Conservation (phyloP, 345 rosid genomes). For the Aquilaria sinensis region DNA sequence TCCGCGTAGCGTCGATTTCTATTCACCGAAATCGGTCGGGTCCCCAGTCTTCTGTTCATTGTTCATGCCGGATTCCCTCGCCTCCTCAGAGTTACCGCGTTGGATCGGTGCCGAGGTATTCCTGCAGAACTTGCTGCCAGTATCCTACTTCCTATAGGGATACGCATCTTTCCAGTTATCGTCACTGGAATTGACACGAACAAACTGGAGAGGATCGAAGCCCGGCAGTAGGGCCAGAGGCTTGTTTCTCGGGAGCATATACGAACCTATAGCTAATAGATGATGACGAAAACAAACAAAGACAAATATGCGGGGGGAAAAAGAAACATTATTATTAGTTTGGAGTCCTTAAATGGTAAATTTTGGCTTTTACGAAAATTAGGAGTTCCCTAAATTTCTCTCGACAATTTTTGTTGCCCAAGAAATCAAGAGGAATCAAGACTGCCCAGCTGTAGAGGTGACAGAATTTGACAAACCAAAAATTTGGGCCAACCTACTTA, state of each 20-base stretch:
- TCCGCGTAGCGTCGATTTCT: not conserved
- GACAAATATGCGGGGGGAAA: no score
- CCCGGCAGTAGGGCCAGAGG: not conserved
- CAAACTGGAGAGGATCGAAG: not conserved
- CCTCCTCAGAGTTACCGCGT: not conserved
- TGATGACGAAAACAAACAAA: no score
- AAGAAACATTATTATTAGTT: no score
- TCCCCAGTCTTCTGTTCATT: no score
- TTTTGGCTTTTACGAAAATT: no score
- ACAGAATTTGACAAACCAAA: no score
- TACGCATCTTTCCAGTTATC: slow-evolving; percentile 15
- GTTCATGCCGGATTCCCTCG: slow-evolving; percentile 6
- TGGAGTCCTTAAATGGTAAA: no score
- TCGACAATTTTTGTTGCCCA: no score
- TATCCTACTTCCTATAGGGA: slow-evolving; percentile 20
- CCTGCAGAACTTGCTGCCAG: slow-evolving; percentile 13
- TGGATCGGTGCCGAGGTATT: slow-evolving; percentile 3
- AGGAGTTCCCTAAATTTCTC: no score
- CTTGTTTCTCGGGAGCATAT: not conserved
- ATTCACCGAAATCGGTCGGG: slow-evolving; percentile 11
- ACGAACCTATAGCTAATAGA: slow-evolving; percentile 18
- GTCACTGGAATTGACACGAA: not conserved
- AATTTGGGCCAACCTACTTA: no score
- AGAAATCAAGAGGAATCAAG: no score
- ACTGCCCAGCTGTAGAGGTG: no score